Percentiles rank a stretch among this genome's conserved stretches.
These are phyloP conservation scores for Rubus idaeus DNA, from an alignment of 306 rosid genomes.

Conservation along the genomic window DNA sequence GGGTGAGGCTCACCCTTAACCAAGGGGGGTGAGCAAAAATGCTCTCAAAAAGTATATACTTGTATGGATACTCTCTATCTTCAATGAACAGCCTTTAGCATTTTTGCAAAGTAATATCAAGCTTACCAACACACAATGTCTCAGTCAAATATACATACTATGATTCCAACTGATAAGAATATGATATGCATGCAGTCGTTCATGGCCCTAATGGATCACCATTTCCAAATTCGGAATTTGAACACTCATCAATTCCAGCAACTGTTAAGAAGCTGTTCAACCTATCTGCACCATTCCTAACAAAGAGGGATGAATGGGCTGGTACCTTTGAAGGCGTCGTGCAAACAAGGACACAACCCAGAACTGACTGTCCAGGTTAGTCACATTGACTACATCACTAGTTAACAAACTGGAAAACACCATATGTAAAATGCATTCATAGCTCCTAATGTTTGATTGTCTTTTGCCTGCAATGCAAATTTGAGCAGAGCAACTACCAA, in stretches of 20 bases:
- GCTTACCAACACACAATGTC: no score
- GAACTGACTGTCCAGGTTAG: conserved; percentile 92
- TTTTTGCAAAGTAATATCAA: no score
- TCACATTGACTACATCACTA: background rate
- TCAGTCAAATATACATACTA: no score
- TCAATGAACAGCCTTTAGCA: no score
- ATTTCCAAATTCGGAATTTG: conserved; percentile 66
- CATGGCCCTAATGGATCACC: conserved; percentile 89
- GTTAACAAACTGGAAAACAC: background rate
- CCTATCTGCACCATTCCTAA: conserved; percentile 67
- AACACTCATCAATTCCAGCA: conserved; percentile 86
- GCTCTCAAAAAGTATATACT: no score
- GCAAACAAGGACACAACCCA: conserved; percentile 53
- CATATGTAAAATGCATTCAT: background rate
- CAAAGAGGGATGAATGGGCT: conserved; percentile 85
- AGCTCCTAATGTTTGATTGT: no score
- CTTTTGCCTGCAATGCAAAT: background rate
- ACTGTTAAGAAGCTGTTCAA: conserved; percentile 80
- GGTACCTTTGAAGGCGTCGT: conserved; percentile 76
- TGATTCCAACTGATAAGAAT: no score
- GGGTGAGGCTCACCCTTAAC: no score
- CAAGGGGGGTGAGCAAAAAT: no score
- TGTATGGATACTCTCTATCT: no score
- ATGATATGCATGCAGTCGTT: conserved; percentile 53
- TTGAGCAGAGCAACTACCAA: conserved; percentile 63